Evolutionary conservation across 2,329 filamentous ascomycete species (phyloP).

Genomic region (Podosphaera fusca): DNA sequence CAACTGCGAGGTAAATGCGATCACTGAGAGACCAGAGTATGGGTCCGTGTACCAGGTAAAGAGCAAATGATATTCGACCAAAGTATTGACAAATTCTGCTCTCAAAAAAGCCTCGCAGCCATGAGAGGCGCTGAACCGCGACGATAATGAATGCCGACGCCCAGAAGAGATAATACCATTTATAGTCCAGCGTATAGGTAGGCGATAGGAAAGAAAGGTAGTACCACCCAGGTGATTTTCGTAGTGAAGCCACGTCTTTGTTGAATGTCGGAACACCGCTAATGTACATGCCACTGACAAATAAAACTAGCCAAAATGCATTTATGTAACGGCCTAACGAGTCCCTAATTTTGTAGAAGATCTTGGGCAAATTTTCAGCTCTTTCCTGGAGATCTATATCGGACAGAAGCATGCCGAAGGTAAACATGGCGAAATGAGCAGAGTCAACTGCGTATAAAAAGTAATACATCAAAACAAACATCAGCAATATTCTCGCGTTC

Average conservation of each 20-base stretch:
- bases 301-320: slow-evolving; percentile 27
- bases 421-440: slow-evolving; percentile 36
- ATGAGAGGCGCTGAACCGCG: slow-evolving; percentile 29
- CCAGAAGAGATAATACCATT: slow-evolving; percentile 46
- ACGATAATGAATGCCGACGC: slow-evolving; percentile 34
- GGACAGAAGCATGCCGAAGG: slow-evolving; percentile 35
- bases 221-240: slow-evolving; percentile 26
- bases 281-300: slow-evolving; percentile 30
- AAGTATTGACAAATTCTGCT: slow-evolving; percentile 35
- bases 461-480: slow-evolving; percentile 32
- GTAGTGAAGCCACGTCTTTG: slow-evolving; percentile 24
- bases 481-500: slow-evolving; percentile 30
- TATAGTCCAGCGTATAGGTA: slow-evolving; percentile 40
- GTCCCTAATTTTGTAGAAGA: slow-evolving; percentile 20
- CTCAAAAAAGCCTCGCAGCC: slow-evolving; percentile 37
- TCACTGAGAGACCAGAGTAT: slow-evolving; percentile 36
- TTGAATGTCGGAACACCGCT: slow-evolving; percentile 35
- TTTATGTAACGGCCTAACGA: slow-evolving; percentile 22
- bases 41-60: slow-evolving; percentile 43
- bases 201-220: slow-evolving; percentile 31
- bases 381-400: slow-evolving; percentile 34
- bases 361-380: slow-evolving; percentile 25
- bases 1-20: slow-evolving; percentile 36
- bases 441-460: slow-evolving; percentile 47
- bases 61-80: slow-evolving; percentile 35